Conservation (phyloP, 208 protist species). For the Leishmania braziliensis region DNA sequence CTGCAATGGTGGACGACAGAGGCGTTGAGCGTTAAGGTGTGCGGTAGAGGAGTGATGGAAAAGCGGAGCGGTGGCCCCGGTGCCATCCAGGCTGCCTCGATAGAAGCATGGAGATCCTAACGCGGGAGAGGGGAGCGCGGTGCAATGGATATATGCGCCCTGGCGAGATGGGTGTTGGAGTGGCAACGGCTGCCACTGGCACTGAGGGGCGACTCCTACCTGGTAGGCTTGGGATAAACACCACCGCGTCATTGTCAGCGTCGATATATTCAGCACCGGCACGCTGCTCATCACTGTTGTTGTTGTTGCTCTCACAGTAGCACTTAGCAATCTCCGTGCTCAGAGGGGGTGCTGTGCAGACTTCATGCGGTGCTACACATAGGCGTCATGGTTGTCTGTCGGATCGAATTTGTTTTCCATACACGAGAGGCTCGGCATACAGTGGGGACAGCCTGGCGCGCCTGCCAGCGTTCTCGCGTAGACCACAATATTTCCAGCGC, state of each 20-base stretch:
- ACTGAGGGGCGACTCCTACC: background rate
- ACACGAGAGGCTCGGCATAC: slow-evolving; percentile 1
- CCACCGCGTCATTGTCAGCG: background rate
- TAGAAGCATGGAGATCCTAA: background rate
- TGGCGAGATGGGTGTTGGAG: background rate
- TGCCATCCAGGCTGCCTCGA: slow-evolving; percentile 3
- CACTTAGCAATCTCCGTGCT: background rate
- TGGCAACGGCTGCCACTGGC: background rate
- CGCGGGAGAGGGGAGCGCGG: background rate
- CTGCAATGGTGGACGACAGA: background rate
- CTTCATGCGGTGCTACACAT: background rate
- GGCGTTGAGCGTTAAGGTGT: background rate
- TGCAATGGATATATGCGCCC: background rate
- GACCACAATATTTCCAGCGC: background rate
- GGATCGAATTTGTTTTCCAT: background rate
- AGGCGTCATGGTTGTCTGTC: background rate
- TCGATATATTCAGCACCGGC: background rate
- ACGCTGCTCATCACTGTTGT: background rate
- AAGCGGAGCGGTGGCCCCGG: slow-evolving; percentile 1
- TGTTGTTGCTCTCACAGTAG: background rate
- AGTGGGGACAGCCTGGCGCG: slow-evolving; percentile 5
- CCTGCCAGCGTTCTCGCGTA: background rate
- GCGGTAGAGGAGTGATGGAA: background rate
- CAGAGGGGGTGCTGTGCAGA: background rate
- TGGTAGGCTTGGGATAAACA: background rate